Base-by-base conservation (phyloP, 768 basidiomycete genomes). In the Cystofilobasidium macerans region DNA sequence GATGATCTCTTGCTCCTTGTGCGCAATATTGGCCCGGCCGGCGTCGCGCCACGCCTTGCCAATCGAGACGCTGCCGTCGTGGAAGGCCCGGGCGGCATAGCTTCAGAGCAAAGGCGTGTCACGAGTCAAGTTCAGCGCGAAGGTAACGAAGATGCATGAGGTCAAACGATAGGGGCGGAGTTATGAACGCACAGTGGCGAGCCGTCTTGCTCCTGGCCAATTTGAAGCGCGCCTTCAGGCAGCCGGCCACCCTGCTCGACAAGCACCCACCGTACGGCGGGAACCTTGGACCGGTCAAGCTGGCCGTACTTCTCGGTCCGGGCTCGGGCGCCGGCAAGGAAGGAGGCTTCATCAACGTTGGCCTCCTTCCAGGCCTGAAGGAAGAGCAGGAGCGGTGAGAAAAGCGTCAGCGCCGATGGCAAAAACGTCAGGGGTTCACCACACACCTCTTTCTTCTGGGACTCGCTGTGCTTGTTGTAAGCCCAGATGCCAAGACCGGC, bases 381-480 rank as follows among this genome's bases (percentile, higher is more conserved):
- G n/a, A n/a, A n/a, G n/a, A n/a, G n/a, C n/a, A 8, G 48, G 9
- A 51, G 28, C 9, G 16, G 28, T 26, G 48, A 26, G 48, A 16
- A 51, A 26, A 16, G 48, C 24, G 48, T 51, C n/a, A 51, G 48
- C 48, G 48, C 6, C n/a, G n/a, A 5, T 7, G 48, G 24, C 20
- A 47, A 5, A 22, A 47, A 7, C 12, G 24, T 5, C 16, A 24
- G 24, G 45, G 8, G 45, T 6, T 7, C 20, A 22, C 11, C 16
- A 26, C 48, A 26, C n/a, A 51, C 48, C 51, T 54, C 51, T 16
- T 54, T 54, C 30, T 54, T 54, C 28, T 54, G 28, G 6, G 28
- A 30, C 51, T 54, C 51, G 28, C 7, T 18, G 51, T 54, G 51
- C 51, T 54, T 54, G 51, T 54, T 54, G 51, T 54, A 54, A 16